Base-by-base conservation (phyloP, 495 filamentous ascomycete species). In the Terfezia claveryi region DNA sequence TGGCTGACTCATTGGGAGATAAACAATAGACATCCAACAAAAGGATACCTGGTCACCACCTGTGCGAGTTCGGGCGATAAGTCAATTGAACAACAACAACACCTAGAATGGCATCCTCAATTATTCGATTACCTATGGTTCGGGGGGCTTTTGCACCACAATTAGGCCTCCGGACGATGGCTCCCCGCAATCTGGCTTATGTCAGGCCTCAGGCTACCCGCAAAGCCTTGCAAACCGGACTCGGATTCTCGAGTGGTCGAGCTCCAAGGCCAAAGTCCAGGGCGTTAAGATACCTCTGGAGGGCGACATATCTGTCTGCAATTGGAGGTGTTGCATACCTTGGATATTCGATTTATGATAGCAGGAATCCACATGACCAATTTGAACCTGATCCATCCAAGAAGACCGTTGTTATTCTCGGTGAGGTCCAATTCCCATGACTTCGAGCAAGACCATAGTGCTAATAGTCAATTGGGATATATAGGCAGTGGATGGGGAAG, bases 361-460 rank as follows among this genome's bases (percentile, higher is more conserved):
- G 83, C 59, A 79, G 87, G 56, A 76, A 89, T 68, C 91, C 89
- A 7, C 75, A 74, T 16, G 82, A 91, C 37, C 91, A 99, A 72
- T 69, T 74, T 41, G 75, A 78, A 55, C 80, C 86, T 36, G 87
- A 94, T 70, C 80, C 88, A 56, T 70, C 64, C 53, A 99, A 96
- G 85, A 96, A 96, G 76, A 99, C 20, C 17, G 75, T 99, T 36
- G 92, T 99, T 14, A 80, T 99, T 64, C 76, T 99, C 41, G 91
- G 91, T 94, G 78, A 69, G 80, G 14, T 3, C 44, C 37, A 23
- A 23, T 55, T 0, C 8, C 20, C 44, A 14, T 1, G 14, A 49
- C 14, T 20, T 9, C 8, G 4, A 9, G 9, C 4, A 4, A 49
- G 9, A 10, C 4, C 44, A 5, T 17, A 14, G 50, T n/a, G 50